A percentile compares a stretch with the other conserved stretches of the same genome.
These are phyloP conservation scores for Skeletonema potamos DNA, from an alignment of 108 stramenopile species.

Conservation along the genomic window DNA sequence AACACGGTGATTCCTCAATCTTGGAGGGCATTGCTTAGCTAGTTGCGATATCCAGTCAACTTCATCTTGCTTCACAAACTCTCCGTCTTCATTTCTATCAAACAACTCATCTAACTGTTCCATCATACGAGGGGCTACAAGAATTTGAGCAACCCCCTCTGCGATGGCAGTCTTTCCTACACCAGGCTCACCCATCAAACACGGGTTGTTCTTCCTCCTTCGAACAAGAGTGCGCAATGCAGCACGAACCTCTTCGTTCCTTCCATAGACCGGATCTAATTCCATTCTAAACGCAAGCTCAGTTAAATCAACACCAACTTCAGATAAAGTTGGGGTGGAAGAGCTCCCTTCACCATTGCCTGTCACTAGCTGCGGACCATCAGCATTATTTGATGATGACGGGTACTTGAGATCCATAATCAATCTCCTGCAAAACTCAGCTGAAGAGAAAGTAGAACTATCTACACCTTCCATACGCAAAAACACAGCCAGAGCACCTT, in stretches of 20 bases:
- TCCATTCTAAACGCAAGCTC: conserved; percentile 76
- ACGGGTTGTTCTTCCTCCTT: conserved; percentile 98
- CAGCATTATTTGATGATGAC: conserved; percentile 11
- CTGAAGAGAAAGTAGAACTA: conserved; percentile 35
- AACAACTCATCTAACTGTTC: conserved; percentile 50
- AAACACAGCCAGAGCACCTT: conserved; percentile 62
- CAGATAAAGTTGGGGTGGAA: conserved; percentile 61
- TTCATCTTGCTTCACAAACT: conserved; percentile 36
- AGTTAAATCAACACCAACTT: conserved; percentile 92
- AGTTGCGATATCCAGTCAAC: conserved; percentile 56
- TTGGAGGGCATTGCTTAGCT: conserved; percentile 72
- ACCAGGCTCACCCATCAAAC: conserved; percentile 97
- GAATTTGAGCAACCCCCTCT: conserved; percentile 92
- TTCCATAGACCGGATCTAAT: conserved; percentile 97
- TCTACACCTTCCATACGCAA: conserved; percentile 62
- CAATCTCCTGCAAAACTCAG: conserved; percentile 69
- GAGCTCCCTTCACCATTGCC: conserved; percentile 26
- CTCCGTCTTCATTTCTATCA: conserved; percentile 43
- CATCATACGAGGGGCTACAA: conserved; percentile 82
- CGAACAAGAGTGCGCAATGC: conserved; percentile 95
- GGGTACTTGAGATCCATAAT: conserved; percentile 59
- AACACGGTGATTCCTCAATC: conserved; percentile 69
- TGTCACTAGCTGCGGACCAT: conserved; percentile 59
- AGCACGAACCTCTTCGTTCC: conserved; percentile 96
- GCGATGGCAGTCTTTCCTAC: conserved; percentile 99